Evolutionary conservation across 225 moss, liverwort and hornwort genomes (phyloP).

Genomic region (Rhytidiadelphus loreus): DNA sequence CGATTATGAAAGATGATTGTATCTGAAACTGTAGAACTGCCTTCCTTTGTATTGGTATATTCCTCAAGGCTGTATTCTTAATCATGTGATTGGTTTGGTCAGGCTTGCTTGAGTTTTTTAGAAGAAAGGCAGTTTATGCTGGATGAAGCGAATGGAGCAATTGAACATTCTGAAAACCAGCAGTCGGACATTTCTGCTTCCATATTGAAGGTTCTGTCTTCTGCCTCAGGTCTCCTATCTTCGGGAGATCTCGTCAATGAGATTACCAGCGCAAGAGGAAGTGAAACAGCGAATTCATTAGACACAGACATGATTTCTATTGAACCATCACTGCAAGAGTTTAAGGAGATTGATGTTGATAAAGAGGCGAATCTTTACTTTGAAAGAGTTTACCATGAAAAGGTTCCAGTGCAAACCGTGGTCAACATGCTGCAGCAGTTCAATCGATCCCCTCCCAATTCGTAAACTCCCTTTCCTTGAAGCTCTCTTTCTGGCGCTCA

Average conservation of each 20-base stretch:
- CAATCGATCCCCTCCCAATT: conserved; percentile 11
- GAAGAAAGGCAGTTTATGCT: conserved; percentile 42
- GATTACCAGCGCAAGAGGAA: conserved; percentile 13
- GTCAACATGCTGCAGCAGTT: conserved; percentile 33
- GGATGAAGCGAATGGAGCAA: conserved; percentile 18
- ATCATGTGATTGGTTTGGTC: conserved; percentile 2
- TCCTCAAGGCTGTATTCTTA: neutral
- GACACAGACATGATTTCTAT: neutral
- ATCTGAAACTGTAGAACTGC: neutral
- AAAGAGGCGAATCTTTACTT: conserved; percentile 83
- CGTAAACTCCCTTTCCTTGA: conserved; percentile 3
- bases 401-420: conserved; percentile 35
- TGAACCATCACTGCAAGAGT: conserved; percentile 24
- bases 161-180: conserved; percentile 9
- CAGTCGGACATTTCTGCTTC: conserved; percentile 35
- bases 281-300: conserved; percentile 2
- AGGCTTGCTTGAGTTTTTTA: conserved; percentile 72
- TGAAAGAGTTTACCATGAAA: conserved; percentile 60
- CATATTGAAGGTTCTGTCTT: conserved; percentile 71
- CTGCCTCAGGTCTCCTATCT: conserved; percentile 50
- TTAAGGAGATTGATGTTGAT: conserved; percentile 62
- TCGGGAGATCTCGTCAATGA: conserved; percentile 57
- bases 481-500: neutral
- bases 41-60: neutral
- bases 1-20: neutral